Evolutionary conservation across 805 yeast genomes (phyloP).

Genomic region (Sugiyamaella mastotermitis): DNA sequence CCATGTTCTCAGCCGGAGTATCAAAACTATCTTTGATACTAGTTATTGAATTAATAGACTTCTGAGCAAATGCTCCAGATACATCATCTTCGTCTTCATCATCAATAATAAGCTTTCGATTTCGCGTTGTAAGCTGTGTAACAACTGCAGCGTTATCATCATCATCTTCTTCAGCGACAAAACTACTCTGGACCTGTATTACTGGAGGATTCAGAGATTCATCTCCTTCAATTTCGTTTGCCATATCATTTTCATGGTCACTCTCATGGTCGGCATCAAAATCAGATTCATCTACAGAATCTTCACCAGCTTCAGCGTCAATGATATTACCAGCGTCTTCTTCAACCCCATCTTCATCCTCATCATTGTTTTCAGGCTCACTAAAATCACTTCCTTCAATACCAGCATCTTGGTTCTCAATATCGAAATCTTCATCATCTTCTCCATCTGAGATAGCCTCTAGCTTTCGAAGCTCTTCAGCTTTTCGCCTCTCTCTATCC

Average conservation of each 20-base stretch:
- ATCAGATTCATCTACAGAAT: slow-evolving; percentile 11
- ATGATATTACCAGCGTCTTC: slow-evolving; percentile 1
- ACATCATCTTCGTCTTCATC: slow-evolving; percentile 9
- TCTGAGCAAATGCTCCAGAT: slow-evolving; percentile 3
- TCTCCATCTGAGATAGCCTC: slow-evolving; percentile 9
- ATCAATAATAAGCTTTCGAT: slow-evolving; percentile 2
- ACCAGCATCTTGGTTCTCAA: slow-evolving; percentile 10
- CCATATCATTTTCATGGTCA: slow-evolving; percentile 8
- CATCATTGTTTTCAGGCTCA: slow-evolving; percentile 5
- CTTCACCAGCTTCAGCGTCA: slow-evolving; percentile 6
- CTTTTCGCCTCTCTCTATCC: slow-evolving; percentile 18
- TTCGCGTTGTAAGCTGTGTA: not conserved
- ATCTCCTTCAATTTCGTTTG: slow-evolving; percentile 6
- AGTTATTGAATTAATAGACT: not conserved
- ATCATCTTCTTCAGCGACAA: slow-evolving; percentile 1
- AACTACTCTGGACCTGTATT: slow-evolving; percentile 4
- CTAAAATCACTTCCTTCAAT: not conserved
- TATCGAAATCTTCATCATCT: slow-evolving; percentile 9
- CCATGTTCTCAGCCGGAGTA: not conserved
- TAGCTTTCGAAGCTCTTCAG: slow-evolving; percentile 16
- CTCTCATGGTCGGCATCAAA: slow-evolving; percentile 7
- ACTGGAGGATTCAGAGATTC: slow-evolving; percentile 1
- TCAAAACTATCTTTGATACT: not conserved
- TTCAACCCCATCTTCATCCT: slow-evolving; percentile 13
- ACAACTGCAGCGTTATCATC: not conserved